phyloP scores from a whole-genome alignment of 192 early-diverging fungal genomes.

The Cetraspora pellucida region DNA sequence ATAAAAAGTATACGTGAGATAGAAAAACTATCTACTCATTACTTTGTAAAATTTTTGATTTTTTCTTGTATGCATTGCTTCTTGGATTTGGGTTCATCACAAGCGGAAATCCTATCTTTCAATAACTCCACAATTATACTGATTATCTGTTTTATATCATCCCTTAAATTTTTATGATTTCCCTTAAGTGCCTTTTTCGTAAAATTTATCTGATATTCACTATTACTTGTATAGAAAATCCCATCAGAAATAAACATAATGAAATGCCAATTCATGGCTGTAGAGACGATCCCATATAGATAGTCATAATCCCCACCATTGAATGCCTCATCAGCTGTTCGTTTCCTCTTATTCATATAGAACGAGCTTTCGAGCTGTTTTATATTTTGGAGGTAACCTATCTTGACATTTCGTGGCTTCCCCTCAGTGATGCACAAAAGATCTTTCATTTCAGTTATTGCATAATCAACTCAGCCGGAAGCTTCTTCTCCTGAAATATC shows the following conservation, averaged over 20 bases:
- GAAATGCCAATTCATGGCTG: slow-evolving; percentile 18
- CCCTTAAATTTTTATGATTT: background rate
- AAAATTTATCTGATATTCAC: slow-evolving; percentile 15
- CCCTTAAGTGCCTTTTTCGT: slow-evolving; percentile 17
- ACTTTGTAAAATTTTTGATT: too few relatives aligned
- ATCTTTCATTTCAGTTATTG: slow-evolving; percentile 19
- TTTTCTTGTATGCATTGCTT: slow-evolving; percentile 14
- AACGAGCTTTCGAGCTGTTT: slow-evolving; percentile 8
- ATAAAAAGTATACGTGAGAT: too few relatives aligned
- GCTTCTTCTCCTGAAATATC: slow-evolving; percentile 23
- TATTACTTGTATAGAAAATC: slow-evolving; percentile 22
- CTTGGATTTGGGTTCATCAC: slow-evolving; percentile 16
- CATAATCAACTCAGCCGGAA: slow-evolving; percentile 9
- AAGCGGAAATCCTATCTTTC: slow-evolving; percentile 16
- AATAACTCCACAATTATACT: slow-evolving; percentile 14
- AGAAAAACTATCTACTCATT: too few relatives aligned
- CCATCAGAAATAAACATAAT: slow-evolving; percentile 8
- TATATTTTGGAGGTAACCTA: slow-evolving; percentile 16
- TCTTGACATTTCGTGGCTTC: slow-evolving; percentile 18
- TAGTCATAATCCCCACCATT: slow-evolving; percentile 6
- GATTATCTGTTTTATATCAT: slow-evolving; percentile 20
- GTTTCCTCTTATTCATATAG: slow-evolving; percentile 1
- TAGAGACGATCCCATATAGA: background rate
- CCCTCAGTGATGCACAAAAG: slow-evolving; percentile 23
- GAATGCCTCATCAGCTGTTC: slow-evolving; percentile 15